Conservation (phyloP, 345 rosid species). For the Sapria himalayana region DNA sequence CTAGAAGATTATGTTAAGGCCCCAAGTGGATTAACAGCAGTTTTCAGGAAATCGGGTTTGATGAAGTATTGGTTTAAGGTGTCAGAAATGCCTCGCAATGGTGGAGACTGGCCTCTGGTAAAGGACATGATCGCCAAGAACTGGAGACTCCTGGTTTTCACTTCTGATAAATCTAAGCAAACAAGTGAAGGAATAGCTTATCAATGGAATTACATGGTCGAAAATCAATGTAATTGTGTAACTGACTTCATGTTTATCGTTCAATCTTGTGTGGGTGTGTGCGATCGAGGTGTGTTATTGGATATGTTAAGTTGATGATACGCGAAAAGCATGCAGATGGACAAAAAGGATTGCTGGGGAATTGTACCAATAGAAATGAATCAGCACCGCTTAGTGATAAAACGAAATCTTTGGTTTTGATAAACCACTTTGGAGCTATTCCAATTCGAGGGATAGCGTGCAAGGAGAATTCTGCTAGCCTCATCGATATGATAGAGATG, state of each 20-base stretch:
- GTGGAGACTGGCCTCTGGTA: constrained; percentile 47
- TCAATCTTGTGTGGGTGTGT: neutral
- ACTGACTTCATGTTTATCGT: neutral
- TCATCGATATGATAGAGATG: constrained; percentile 25
- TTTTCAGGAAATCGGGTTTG: constrained; percentile 34
- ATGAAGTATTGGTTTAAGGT: constrained; percentile 50
- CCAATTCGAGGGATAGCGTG: constrained; percentile 20
- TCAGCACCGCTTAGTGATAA: constrained; percentile 23
- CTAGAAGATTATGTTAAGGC: constrained; percentile 47
- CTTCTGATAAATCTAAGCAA: constrained; percentile 35
- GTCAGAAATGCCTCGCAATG: constrained; percentile 35
- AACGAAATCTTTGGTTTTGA: constrained; percentile 32
- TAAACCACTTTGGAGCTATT: constrained; percentile 15
- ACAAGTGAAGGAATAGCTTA: constrained; percentile 41
- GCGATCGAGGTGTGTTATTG: no score
- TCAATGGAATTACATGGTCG: constrained; percentile 71
- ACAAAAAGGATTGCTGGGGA: constrained; percentile 37
- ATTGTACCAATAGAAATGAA: constrained; percentile 32
- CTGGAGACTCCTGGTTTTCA: constrained; percentile 39
- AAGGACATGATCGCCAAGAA: constrained; percentile 40
- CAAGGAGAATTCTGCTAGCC: constrained; percentile 23
- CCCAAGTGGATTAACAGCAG: constrained; percentile 31
- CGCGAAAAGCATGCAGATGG: constrained; percentile 24
- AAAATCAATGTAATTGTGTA: constrained; percentile 34
- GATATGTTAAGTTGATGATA: no score